Evolutionary conservation across 2,329 filamentous ascomycete genomes (phyloP).

Genomic region (Pezicula neosporulosa): DNA sequence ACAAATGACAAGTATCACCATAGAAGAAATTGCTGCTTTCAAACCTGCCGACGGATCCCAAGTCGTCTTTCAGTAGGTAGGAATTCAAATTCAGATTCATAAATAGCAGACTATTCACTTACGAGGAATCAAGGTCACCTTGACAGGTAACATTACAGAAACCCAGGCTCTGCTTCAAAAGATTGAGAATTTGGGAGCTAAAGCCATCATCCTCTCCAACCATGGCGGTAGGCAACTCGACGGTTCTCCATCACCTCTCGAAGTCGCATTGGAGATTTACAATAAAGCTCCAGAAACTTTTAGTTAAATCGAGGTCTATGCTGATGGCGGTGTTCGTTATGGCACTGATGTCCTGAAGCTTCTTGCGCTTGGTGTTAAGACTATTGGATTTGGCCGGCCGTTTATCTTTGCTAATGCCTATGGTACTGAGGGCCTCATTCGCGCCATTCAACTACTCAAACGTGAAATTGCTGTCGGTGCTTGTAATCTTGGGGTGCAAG

Average conservation of each 20-base stretch:
- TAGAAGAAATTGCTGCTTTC: conserved; percentile 8
- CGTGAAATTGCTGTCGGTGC: not conserved
- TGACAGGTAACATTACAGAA: not conserved
- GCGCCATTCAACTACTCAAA: not conserved
- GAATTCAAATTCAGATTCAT: not conserved
- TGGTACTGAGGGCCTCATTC: not conserved
- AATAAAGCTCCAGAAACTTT: conserved; percentile 17
- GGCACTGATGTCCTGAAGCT: conserved; percentile 58
- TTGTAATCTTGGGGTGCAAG: not conserved
- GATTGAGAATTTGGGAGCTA: conserved; percentile 20
- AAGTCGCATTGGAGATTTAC: conserved; percentile 54
- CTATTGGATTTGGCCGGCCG: conserved; percentile 53
- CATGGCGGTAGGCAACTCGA: conserved; percentile 55
- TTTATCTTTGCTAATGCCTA: not conserved
- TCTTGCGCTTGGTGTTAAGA: conserved; percentile 55
- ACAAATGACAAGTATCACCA: conserved; percentile 1
- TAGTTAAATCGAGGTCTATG: conserved; percentile 44
- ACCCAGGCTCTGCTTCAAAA: conserved; percentile 2
- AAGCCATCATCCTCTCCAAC: conserved; percentile 58
- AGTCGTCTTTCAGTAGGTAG: conserved; percentile 11
- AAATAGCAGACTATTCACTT: not conserved
- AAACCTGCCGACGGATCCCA: not conserved
- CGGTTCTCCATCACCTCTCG: conserved; percentile 52
- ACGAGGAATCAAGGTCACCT: not conserved
- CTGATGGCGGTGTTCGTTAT: conserved; percentile 53